Base-by-base conservation (phyloP, 1,284 basidiomycete genomes). In the Vanrija sp. region DNA sequence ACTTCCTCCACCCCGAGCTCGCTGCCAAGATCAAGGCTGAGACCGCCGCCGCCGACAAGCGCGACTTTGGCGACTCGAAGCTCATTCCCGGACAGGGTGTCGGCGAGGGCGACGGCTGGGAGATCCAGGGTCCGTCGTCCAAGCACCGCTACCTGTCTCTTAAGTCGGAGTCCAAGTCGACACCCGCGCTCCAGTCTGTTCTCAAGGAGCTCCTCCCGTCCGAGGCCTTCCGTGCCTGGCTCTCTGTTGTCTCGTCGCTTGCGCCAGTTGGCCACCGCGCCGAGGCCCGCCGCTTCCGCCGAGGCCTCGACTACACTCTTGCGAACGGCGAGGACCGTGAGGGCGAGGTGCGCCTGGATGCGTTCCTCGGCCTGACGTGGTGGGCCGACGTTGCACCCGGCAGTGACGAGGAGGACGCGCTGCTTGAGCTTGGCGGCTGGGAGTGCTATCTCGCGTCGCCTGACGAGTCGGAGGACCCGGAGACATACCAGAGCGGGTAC, bases 381-480 rank as follows among this genome's bases (percentile, higher is more conserved):
- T 83, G 86, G 68, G 80, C 81, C 5, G 77, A 76, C 58, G 60
- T 66, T 40, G 61, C 69, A 6, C 65, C 66, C 55, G 73, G 75
- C 62, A 74, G 71, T 65, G 77, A 68, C 52, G 79, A 69, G 59
- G 78, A 78, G 57, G 78, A 73, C 29, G 72, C 71, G 57, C 73
- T 75, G 47, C 49, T 72, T 28, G 78, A 89, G 61, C 90, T 90
- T 82, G 93, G 93, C 53, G 93, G 92, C 21, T 96, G 93, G 93
- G 92, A 96, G 85, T 95, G 91, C 73, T 97, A 96, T 75, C 91
- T 96, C 85, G 88, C 92, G 3, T 88, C 90, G 29, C 91, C 93
- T 59, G 87, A 93, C 63, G 91, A 90, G 69, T 89, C 89, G 63
- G 91, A 94, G 64, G 92, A 95, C 73, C 94, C 94, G 5, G 91